A percentile compares a stretch with the other conserved stretches of the same genome.
These are phyloP conservation scores for Trichosporon sp. DNA, from an alignment of 1,284 basidiomycete species.

Conservation along the genomic window DNA sequence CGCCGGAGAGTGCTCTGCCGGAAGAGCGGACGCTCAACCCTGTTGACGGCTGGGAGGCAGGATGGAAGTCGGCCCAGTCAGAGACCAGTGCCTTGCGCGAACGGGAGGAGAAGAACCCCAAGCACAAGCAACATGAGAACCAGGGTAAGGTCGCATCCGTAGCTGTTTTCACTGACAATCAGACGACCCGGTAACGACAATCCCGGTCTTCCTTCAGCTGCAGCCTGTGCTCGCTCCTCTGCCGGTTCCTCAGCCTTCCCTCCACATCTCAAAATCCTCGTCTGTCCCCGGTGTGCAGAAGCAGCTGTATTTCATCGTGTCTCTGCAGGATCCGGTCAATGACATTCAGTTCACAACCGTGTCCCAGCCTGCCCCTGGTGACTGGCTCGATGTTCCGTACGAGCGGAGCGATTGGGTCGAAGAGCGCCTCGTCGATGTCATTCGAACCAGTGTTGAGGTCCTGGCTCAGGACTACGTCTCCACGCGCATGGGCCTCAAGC, in stretches of 20 bases:
- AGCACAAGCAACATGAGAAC: conserved; percentile 32
- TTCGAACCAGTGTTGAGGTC: conserved; percentile 78
- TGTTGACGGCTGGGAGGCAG: conserved; percentile 80
- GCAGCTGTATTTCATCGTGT: conserved; percentile 82
- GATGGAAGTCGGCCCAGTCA: conserved; percentile 72
- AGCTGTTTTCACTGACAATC: conserved; percentile 7
- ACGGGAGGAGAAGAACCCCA: conserved; percentile 47
- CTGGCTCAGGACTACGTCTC: conserved; percentile 72
- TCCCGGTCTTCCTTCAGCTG: conserved; percentile 89
- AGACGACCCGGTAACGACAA: conserved; percentile 74
- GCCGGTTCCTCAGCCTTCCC: conserved; percentile 55
- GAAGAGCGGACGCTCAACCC: conserved; percentile 65
- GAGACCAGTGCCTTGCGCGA: conserved; percentile 41
- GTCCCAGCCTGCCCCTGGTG: conserved; percentile 75
- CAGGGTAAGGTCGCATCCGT: background rate
- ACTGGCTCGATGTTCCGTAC: conserved; percentile 86
- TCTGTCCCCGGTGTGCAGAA: conserved; percentile 39
- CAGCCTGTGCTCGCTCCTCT: conserved; percentile 77
- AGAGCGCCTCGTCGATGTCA: conserved; percentile 80
- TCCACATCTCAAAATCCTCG: conserved; percentile 33
- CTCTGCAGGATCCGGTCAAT: conserved; percentile 79
- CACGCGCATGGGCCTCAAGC: conserved; percentile 55
- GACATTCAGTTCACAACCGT: conserved; percentile 72
- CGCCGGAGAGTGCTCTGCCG: conserved; percentile 62
- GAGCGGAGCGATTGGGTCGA: conserved; percentile 90